A percentile compares a stretch with the other conserved stretches of the same genome.
Evolutionary conservation across 345 rosid species (phyloP).

Genomic region (Viola odorata): DNA sequence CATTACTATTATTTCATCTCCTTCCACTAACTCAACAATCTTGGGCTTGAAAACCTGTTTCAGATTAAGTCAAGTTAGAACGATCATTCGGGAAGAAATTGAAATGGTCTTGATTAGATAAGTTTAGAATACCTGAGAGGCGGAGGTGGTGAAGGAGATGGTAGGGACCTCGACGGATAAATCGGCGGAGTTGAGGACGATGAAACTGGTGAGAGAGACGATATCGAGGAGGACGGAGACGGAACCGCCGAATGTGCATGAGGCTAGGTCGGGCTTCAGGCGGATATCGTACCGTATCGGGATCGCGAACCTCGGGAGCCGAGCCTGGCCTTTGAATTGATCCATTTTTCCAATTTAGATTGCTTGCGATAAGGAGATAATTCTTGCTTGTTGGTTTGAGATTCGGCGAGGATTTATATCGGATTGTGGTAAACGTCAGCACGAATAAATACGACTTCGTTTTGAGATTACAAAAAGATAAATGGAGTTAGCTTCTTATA

Average conservation of each 20-base stretch:
- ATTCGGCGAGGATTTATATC: not conserved
- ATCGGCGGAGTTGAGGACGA: conserved; percentile 96
- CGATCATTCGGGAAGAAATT: not conserved
- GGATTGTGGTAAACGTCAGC: too few species aligned
- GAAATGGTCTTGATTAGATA: not conserved
- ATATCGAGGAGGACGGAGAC: conserved; percentile 56
- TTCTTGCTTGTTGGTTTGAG: too few species aligned
- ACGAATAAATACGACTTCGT: too few species aligned
- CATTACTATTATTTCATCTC: conserved; percentile 71
- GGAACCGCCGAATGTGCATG: conserved; percentile 67
- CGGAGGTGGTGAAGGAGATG: conserved; percentile 42
- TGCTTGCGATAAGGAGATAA: not conserved
- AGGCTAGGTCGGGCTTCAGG: conserved; percentile 67
- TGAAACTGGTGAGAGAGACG: conserved; percentile 49
- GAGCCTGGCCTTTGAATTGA: conserved; percentile 74
- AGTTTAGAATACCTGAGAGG: conserved; percentile 47
- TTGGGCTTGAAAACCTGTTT: conserved; percentile 50
- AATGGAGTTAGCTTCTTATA: too few species aligned
- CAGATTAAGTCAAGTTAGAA: not conserved
- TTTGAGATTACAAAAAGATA: too few species aligned
- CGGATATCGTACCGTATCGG: conserved; percentile 78
- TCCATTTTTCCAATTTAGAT: conserved; percentile 39
- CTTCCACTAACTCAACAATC: conserved; percentile 45
- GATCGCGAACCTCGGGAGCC: conserved; percentile 77
- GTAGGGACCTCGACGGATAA: conserved; percentile 45